A percentile compares a stretch with the other conserved stretches of the same genome.
These are phyloP conservation scores for Cordyceps javanica DNA, from an alignment of 2,329 filamentous ascomycete species.

Conservation along the genomic window DNA sequence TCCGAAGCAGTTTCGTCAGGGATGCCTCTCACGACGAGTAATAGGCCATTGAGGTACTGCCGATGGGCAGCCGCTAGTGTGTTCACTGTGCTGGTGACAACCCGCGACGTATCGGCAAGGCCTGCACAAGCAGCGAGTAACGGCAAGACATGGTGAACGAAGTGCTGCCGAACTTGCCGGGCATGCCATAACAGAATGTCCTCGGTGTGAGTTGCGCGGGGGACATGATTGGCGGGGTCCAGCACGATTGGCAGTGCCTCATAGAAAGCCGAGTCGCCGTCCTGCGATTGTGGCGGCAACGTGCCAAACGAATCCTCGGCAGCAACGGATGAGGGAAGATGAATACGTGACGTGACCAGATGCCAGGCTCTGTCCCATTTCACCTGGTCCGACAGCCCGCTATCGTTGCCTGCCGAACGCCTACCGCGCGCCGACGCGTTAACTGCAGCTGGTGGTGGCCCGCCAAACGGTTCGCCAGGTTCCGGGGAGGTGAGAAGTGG, in stretches of 20 bases:
- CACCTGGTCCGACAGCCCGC: slow-evolving; percentile 40
- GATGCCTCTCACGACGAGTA: slow-evolving; percentile 44
- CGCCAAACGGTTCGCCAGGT: slow-evolving; percentile 42
- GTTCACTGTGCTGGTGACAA: slow-evolving; percentile 46
- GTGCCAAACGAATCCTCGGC: slow-evolving; percentile 49
- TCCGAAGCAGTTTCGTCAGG: slow-evolving; percentile 30
- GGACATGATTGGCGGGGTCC: slow-evolving; percentile 38
- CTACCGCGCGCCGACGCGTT: slow-evolving; percentile 18
- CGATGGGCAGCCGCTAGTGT: slow-evolving; percentile 55
- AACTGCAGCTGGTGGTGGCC: slow-evolving; percentile 22
- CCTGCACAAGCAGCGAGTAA: slow-evolving; percentile 43
- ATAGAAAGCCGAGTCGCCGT: slow-evolving; percentile 39
- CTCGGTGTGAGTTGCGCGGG: slow-evolving; percentile 45
- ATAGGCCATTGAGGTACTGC: slow-evolving; percentile 50
- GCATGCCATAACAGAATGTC: slow-evolving; percentile 56
- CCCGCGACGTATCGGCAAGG: slow-evolving; percentile 36
- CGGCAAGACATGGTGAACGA: slow-evolving; percentile 53
- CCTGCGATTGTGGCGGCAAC: slow-evolving; percentile 37
- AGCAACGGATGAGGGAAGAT: slow-evolving; percentile 49
- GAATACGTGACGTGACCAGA: slow-evolving; percentile 50
- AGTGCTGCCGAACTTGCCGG: slow-evolving; percentile 55
- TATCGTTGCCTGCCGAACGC: slow-evolving; percentile 6
- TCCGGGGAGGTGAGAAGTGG: slow-evolving; percentile 35
- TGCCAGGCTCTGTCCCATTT: slow-evolving; percentile 59
- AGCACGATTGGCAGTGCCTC: slow-evolving; percentile 49